These are phyloP conservation scores for Aspergillus persii DNA, from an alignment of 2,329 filamentous ascomycete genomes.

Conservation along the genomic window DNA sequence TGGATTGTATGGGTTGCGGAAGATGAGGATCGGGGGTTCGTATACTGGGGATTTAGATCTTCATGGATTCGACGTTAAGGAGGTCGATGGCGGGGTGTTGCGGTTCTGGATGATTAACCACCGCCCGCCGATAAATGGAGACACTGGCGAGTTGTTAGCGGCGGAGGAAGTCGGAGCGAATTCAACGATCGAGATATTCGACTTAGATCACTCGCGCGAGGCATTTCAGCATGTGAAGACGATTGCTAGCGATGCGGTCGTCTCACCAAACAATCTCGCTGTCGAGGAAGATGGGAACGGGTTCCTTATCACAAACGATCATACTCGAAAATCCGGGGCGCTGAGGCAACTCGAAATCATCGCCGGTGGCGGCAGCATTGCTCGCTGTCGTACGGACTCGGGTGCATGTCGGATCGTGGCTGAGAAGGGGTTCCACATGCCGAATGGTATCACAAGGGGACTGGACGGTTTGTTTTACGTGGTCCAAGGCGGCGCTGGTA, in stretches of 20 bases:
- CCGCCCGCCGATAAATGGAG: neutral
- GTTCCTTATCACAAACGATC: constrained; percentile 5
- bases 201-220: neutral
- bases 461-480: neutral
- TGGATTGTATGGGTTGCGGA: neutral
- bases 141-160: neutral
- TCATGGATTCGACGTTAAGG: neutral
- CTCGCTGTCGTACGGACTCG: neutral
- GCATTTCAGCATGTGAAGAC: constrained; percentile 1
- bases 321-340: neutral
- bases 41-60: neutral
- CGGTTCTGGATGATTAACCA: constrained; percentile 9
- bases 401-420: constrained; percentile 1
- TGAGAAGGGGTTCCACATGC: neutral
- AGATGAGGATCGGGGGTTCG: neutral
- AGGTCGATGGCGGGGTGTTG: neutral
- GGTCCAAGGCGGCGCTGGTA: neutral
- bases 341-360: neutral
- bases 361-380: constrained; percentile 1
- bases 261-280: constrained; percentile 4
- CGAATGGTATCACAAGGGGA: neutral
- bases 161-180: constrained; percentile 1
- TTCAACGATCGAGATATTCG: constrained; percentile 3
- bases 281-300: neutral
- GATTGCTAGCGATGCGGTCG: neutral